A percentile compares a stretch with the other conserved stretches of the same genome.
Evolutionary conservation across 306 rosid genomes (phyloP).

Genomic region (Spatholobus suberectus): DNA sequence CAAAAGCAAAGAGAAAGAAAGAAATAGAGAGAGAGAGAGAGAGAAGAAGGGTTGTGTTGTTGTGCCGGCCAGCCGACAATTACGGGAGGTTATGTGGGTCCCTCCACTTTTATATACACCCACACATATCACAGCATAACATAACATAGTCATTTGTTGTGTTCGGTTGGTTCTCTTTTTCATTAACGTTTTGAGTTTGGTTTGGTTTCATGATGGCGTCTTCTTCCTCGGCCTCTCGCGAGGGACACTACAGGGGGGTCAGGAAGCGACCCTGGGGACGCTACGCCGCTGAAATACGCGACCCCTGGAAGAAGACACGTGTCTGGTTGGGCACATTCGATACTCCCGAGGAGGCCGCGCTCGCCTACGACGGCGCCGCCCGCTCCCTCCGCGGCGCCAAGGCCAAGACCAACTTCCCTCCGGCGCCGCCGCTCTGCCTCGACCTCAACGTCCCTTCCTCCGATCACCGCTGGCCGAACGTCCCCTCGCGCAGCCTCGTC

Average conservation of each 20-base stretch:
- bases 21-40: background rate
- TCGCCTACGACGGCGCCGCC: slow-evolving; percentile 98
- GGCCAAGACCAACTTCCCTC: slow-evolving; percentile 89
- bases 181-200: too few relatives aligned
- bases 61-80: slow-evolving; percentile 89
- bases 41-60: background rate
- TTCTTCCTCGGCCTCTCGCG: slow-evolving; percentile 54
- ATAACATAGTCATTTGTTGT: background rate
- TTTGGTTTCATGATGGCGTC: slow-evolving; percentile 63
- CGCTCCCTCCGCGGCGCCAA: slow-evolving; percentile 89
- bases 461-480: slow-evolving; percentile 49
- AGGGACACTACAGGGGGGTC: slow-evolving; percentile 88
- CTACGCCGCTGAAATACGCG: slow-evolving; percentile 96
- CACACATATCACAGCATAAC: too few relatives aligned
- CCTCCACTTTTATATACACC: slow-evolving; percentile 41
- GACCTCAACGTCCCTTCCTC: slow-evolving; percentile 70
- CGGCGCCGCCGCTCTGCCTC: slow-evolving; percentile 56
- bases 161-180: background rate
- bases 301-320: slow-evolving; percentile 96
- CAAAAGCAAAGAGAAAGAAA: background rate
- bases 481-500: slow-evolving; percentile 53
- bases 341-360: slow-evolving; percentile 93
- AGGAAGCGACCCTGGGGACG: slow-evolving; percentile 99
- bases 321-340: slow-evolving; percentile 98
- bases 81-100: slow-evolving; percentile 87